Base-by-base conservation (phyloP, 1,284 basidiomycete genomes). In the Sporisorium graminicola region DNA sequence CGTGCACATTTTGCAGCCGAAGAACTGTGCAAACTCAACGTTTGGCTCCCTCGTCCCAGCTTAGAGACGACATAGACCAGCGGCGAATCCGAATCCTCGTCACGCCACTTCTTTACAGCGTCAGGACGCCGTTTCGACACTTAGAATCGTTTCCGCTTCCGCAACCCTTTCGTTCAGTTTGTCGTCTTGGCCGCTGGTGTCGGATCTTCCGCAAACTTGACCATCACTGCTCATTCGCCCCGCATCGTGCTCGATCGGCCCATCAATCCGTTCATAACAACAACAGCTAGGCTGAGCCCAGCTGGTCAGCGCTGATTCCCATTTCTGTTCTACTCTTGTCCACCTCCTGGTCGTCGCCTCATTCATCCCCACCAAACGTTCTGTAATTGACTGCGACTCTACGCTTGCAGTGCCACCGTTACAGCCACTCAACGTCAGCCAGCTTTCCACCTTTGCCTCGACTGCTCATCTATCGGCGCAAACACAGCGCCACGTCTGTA, bases 161-260 rank as follows among this genome's bases (percentile, higher is more conserved):
- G 5, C 35, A 26, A 16, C 24, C 24, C 35, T 6, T 33, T 27
- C 52, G 22, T 35, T 40, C 18, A n/a, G 5, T 20, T 5, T 51
- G n/a, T n/a, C 20, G 50, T 12, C 24, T 54, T 8, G 43, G 18
- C 31, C 44, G 35, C 50, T 26, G 13, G 20, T 49, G 49, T 58
- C 57, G 57, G 57, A 58, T 31, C 24, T 42, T 37, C 57, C 57
- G 57, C 35, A 27, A 14, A 16, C 18, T 35, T 58, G 18, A 24
- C 14, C 27, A 16, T 42, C 20, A 13, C 35, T 50, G 43, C 57
- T 58, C 37, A 22, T 7, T 53, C 52, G 9, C 12, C 22, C 18
- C 8, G 14, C 26, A 16, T 43, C 24, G 14, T 22, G 24, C 24
- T 50, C 54, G 42, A 29, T 46, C 56, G 46, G 42, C 16, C 47